phyloP scores from a whole-genome alignment of 257 asterid genomes.

The Mentha longifolia region DNA sequence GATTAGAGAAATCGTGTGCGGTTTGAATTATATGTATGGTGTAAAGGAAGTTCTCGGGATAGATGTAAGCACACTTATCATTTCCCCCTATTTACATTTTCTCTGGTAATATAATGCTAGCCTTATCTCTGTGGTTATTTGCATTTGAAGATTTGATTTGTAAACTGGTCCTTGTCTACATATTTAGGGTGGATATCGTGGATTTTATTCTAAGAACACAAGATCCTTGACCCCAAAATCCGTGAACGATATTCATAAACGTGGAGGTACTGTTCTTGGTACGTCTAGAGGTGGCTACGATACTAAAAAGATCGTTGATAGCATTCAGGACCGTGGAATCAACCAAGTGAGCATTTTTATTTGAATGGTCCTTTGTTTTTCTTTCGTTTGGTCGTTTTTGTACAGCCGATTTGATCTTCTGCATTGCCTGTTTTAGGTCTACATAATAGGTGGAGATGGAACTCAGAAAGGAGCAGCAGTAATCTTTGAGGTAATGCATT shows the following conservation, averaged over 20 bases:
- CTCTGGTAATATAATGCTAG: background rate
- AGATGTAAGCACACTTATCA: slow-evolving; percentile 51
- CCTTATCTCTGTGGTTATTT: background rate
- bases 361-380: background rate
- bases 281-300: slow-evolving; percentile 87
- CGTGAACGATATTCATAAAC: slow-evolving; percentile 86
- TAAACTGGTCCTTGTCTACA: background rate
- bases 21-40: slow-evolving; percentile 83
- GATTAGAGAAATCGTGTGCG: slow-evolving; percentile 86
- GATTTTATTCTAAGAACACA: slow-evolving; percentile 83
- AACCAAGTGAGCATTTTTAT: slow-evolving; percentile 59
- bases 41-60: slow-evolving; percentile 80
- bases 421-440: slow-evolving; percentile 53
- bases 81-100: background rate
- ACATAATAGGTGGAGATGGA: slow-evolving; percentile 94
- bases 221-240: slow-evolving; percentile 62
- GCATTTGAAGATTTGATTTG: background rate
- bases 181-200: slow-evolving; percentile 81
- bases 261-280: slow-evolving; percentile 90
- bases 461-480: slow-evolving; percentile 93
- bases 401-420: background rate
- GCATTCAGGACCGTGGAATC: slow-evolving; percentile 92
- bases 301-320: slow-evolving; percentile 85
- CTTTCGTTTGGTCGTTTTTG: background rate
- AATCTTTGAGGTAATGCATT: slow-evolving; percentile 73